Base-by-base conservation (phyloP, 2,329 filamentous ascomycete species). In the Setomelanomma holmii region DNA sequence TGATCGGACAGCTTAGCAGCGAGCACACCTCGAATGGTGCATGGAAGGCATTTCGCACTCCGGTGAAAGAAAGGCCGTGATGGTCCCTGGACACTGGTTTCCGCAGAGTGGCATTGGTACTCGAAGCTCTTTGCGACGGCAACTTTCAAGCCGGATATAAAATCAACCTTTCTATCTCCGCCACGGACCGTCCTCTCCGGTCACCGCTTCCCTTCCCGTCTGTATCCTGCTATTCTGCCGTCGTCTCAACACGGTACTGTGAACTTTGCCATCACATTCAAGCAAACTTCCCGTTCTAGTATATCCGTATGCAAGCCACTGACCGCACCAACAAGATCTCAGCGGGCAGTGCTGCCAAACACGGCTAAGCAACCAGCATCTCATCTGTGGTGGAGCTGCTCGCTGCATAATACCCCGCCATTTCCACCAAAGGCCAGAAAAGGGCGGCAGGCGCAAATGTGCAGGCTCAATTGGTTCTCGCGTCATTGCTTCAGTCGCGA, bases 361-460 rank as follows among this genome's bases (percentile, higher is more conserved):
- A 4, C 21, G 39, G 40, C 30, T 38, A 49, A 38, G 7, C n/a
- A 17, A 30, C n/a, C 21, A 47, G 19, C 11, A 39, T 16, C 5
- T 39, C 40, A 35, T 24, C 20, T 10, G 20, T 22, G 27, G 48
- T 50, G 49, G 49, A 43, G 49, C 36, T 11, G 7, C 20, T 47
- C 43, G 48, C 49, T 43, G 30, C 43, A 30, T 41, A 42, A 36
- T 51, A 43, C 43, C 49, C 49, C 49, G 49, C 42, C 38, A 19
- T 12, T 45, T 10, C 22, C 14, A 14, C 40, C 20, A 24, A 36
- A 4, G 42, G 30, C 19, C 34, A n/a, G 12, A 36, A 53, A 46
- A 33, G 43, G 50, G 35, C 40, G 40, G 22, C n/a, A 2, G 35
- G 6, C 11, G n/a, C 30, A 45, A 21, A 20, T 14, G 33, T 17